Evolutionary conservation across 768 basidiomycete species (phyloP), one percentile per base, ranked within the genome.

Genomic region (Hemileccinum rubropunctum): DNA sequence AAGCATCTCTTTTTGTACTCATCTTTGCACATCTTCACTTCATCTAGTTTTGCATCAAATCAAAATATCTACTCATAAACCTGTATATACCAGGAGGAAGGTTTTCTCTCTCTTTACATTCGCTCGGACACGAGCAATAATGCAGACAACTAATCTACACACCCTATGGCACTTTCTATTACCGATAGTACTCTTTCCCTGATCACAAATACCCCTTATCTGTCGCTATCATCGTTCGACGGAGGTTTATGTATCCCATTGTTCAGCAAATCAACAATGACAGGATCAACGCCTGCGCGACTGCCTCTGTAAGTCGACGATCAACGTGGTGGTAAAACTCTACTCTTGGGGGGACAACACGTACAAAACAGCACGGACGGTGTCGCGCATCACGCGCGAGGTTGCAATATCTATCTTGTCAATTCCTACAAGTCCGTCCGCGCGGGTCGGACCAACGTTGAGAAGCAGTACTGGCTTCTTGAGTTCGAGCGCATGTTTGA

Each of bases 391-490:
- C 32, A 95, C 79, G n/a, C 68, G 66, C 7, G 93, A 88, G 40
- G 83, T 86, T 5, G 79, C 70, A 50, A 89, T 74, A 51, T 95
- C 90, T 50, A 97, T 76, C 69, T 93, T 91, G 55, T 88, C 83
- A 44, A 95, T 70, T 8, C 80, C 86, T 6, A 71, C 63, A 36
- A 86, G 60, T 23, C 67, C 71, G 63, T 98, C 95, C 3, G 87
- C 95, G 36, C 95, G 80, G 3, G 91, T 87, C 3, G 93, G 93
- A 7, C 95, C 95, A 18, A 91, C 71, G 57, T 97, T 95, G 44
- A 98, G 73, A 40, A 95, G 74, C 50, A 95, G 68, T 6, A 93
- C 83, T 0, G 86, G 85, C 68, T 92, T 95, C 18, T 77, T 74
- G 14, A 82, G 71, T 52, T 89, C 81, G 5, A 88, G 64, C 1